phyloP scores from a whole-genome alignment of 306 rosid species.

The Pyrus communis region DNA sequence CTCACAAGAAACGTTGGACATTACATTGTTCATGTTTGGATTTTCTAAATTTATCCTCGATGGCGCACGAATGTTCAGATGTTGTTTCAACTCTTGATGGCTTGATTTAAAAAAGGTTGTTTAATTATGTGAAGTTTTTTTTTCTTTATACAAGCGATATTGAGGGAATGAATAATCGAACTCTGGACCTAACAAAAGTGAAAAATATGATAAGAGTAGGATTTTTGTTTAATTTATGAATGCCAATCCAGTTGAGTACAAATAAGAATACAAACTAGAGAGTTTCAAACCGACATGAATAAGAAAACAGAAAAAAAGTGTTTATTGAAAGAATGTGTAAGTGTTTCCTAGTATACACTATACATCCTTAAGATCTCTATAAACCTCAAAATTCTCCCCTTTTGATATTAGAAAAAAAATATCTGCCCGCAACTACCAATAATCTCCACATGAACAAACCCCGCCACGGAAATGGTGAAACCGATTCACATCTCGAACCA shows the following conservation, averaged over 20 bases:
- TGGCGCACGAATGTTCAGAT: background rate
- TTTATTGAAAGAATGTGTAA: background rate
- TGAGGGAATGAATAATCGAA: no score
- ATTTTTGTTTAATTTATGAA: no score
- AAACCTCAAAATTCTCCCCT: background rate
- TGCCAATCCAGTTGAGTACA: no score
- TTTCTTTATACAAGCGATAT: background rate
- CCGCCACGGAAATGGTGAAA: constrained; percentile 79
- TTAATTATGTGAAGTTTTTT: background rate
- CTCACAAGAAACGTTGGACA: background rate
- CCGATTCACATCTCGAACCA: constrained; percentile 89
- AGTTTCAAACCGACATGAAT: no score
- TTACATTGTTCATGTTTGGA: background rate
- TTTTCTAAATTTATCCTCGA: background rate
- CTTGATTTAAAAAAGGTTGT: background rate
- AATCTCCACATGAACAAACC: constrained; percentile 84
- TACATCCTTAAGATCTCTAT: constrained; percentile 9
- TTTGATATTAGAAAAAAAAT: background rate
- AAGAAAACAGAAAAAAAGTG: no score
- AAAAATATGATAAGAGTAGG: no score
- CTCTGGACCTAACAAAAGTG: background rate
- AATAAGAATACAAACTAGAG: no score
- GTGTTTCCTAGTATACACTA: background rate
- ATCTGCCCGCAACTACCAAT: constrained; percentile 50
- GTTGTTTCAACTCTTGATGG: background rate